Base-by-base conservation (phyloP, 2,329 filamentous ascomycete species). In the Fusarium denticulatum region DNA sequence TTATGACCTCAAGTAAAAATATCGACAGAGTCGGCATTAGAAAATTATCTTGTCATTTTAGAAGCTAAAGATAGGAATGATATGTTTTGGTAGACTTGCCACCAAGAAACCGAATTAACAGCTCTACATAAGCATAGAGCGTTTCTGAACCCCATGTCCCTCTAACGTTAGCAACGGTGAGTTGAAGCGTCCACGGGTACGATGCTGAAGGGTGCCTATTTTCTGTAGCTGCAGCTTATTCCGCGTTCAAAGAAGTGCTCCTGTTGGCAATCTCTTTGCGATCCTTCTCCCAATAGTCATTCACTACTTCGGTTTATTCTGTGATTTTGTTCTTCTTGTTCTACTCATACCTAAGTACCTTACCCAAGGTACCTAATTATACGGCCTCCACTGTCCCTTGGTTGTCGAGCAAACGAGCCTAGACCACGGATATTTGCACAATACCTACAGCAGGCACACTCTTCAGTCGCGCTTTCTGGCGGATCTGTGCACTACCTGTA, bases 381-480 rank as follows among this genome's bases (percentile, higher is more conserved):
- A 47, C 10, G 24, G 32, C 42, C 42, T 52, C 49, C 49, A 52
- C 32, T 66, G 36, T 46, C 40, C 24, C 40, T 26, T 58, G 45
- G 32, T 43, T 56, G 32, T 55, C 42, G 24, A 42, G 53, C 67
- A 47, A 46, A 63, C 45, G 42, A 65, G 66, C 66, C 66, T 47
- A 67, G 61, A 62, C 66, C 34, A 57, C 36, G 26, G 50, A n/a
- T n/a, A 45, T 22, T 34, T 47, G 36, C 28, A 47, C 39, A 50
- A 47, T 42, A 50, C 24, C 4, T 39, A 37, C 60, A n/a, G 36
- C 18, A 46, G 32, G 30, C 24, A 46, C 50, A 34, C 49, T 60
- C 53, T 52, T 37, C 28, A 37, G 37, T 64, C 74, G 61, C 60
- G 67, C 60, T 66, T 63, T 57, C 16, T 58, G 34, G 45, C 15